Base-by-base conservation (phyloP, 768 basidiomycete species). In the Tephrocybe sp. region DNA sequence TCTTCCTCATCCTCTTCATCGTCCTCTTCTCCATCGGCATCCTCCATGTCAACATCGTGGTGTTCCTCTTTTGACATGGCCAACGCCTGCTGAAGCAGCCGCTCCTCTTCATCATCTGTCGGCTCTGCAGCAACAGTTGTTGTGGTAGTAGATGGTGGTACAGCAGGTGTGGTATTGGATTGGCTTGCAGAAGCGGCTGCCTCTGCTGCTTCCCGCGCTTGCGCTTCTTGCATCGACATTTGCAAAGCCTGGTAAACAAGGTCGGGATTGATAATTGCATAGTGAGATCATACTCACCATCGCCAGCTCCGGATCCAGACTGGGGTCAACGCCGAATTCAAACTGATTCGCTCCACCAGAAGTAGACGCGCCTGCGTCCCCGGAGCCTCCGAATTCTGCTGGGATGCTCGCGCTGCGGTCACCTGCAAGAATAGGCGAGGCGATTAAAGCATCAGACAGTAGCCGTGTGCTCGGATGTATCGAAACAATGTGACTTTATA, bases 201-300 rank as follows among this genome's bases (percentile, higher is more conserved):
- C 44, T 75, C 80, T 10, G 75, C 78, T 5, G 74, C 76, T 65
- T 80, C 77, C 11, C 94, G 85, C 14, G 91, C 92, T 62, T 86
- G 84, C 45, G 93, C 92, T 65, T 97, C 94, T 72, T 96, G 91
- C 79, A 98, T 84, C 1, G 95, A 98, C 90, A 98, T 92, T 32
- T 95, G 89, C 36, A 99, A 79, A 9, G 94, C 96, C 95, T 97
- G 40, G 31, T 13, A 9, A 34, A 12, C 31, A 30, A 41, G 17
- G 36, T 23, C 4, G 48, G n/a, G 32, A 11, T 4, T 39, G 19
- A 39, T n/a, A 38, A 33, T 26, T 30, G 36, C 5, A 9, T 16
- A 48, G 32, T 8, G 22, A 48, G 17, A 17, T 35, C 5, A 45
- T 19, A 67, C 79, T 53, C 50, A 92, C 95, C 92, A 98, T 93